These are phyloP conservation scores for Fraxinus anomala DNA, from an alignment of 257 asterid species.

Conservation along the genomic window DNA sequence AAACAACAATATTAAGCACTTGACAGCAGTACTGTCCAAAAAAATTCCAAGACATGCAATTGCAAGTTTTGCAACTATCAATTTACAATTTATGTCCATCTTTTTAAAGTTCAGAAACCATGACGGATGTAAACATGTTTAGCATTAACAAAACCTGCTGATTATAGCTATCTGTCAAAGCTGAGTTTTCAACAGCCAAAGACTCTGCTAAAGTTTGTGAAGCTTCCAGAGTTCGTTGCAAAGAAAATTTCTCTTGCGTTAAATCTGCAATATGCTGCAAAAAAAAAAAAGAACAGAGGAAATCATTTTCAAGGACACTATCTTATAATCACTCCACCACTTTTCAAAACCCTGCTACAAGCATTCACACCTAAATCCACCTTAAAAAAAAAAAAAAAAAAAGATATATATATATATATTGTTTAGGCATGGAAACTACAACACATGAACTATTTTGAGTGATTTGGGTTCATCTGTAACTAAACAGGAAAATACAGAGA, in stretches of 20 bases:
- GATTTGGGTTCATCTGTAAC: neutral
- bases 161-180: conserved; percentile 83
- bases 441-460: neutral
- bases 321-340: conserved; percentile 1
- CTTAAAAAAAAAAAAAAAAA: too few relatives aligned
- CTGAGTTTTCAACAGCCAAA: conserved; percentile 92
- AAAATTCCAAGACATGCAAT: neutral
- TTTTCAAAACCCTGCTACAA: conserved; percentile 18
- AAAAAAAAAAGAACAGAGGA: conserved; percentile 1
- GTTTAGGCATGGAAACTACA: neutral
- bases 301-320: conserved; percentile 4
- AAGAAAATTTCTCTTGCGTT: conserved; percentile 90
- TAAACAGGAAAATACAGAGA: neutral
- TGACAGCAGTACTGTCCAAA: neutral
- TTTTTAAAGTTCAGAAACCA: neutral
- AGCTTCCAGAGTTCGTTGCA: conserved; percentile 96
- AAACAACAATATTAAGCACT: neutral
- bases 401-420: neutral
- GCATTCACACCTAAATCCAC: conserved; percentile 1
- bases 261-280: conserved; percentile 95
- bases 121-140: neutral
- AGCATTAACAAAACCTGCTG: conserved; percentile 53
- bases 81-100: neutral
- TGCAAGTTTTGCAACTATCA: neutral
- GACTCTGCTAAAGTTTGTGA: conserved; percentile 84